Evolutionary conservation across 1,284 basidiomycete genomes (phyloP).

Genomic region (Heterobasidion annosum): DNA sequence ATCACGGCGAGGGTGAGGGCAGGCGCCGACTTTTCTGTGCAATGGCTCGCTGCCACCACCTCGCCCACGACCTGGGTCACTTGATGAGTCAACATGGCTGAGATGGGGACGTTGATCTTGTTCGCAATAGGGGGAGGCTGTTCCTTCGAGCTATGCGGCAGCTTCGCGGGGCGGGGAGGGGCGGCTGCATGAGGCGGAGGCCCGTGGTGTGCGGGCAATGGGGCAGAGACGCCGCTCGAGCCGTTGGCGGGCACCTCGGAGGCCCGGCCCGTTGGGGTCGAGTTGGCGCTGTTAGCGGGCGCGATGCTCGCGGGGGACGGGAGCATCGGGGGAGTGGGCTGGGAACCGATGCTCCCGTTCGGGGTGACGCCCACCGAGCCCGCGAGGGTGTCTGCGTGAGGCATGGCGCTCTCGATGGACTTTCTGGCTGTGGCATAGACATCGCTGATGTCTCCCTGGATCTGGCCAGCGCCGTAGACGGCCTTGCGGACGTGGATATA

Average conservation of each 20-base stretch:
- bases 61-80: slow-evolving; percentile 40
- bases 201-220: slow-evolving; percentile 1
- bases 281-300: slow-evolving; percentile 58
- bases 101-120: slow-evolving; percentile 16
- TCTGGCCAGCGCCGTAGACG: slow-evolving; percentile 31
- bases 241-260: background rate
- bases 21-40: slow-evolving; percentile 41
- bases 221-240: slow-evolving; percentile 4
- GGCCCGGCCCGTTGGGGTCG: slow-evolving; percentile 45
- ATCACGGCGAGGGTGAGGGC: slow-evolving; percentile 54
- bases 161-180: slow-evolving; percentile 2
- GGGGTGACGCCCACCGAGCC: slow-evolving; percentile 13
- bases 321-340: slow-evolving; percentile 56
- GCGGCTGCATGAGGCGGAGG: slow-evolving; percentile 5
- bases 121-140: slow-evolving; percentile 10
- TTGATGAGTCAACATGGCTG: slow-evolving; percentile 22
- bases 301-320: slow-evolving; percentile 66
- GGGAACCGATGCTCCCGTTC: slow-evolving; percentile 23
- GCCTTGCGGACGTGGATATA: slow-evolving; percentile 59
- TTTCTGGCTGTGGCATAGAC: slow-evolving; percentile 8
- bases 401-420: slow-evolving; percentile 9
- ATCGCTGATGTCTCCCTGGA: slow-evolving; percentile 14
- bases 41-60: slow-evolving; percentile 32
- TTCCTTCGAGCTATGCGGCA: slow-evolving; percentile 4
- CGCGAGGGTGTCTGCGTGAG: slow-evolving; percentile 21